These are phyloP conservation scores for Apiospora rasikravindrae DNA, from an alignment of 2,329 filamentous ascomycete genomes.

Conservation along the genomic window DNA sequence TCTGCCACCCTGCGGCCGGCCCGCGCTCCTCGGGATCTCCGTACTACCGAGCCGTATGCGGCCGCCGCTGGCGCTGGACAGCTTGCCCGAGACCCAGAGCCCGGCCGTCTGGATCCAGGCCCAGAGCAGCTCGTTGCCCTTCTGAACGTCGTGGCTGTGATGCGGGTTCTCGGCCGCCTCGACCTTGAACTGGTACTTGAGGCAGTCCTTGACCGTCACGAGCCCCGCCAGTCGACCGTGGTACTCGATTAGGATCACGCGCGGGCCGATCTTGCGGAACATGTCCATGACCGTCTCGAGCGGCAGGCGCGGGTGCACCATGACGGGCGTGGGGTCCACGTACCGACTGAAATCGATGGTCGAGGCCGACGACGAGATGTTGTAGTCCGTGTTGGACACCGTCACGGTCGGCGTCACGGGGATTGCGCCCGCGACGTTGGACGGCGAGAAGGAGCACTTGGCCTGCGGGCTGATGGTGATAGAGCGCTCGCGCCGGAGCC, in stretches of 20 bases:
- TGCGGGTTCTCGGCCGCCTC: conserved; percentile 81
- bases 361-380: conserved; percentile 55
- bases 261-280: conserved; percentile 95
- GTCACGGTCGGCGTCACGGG: conserved; percentile 54
- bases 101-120: conserved; percentile 56
- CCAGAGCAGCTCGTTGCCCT: conserved; percentile 72
- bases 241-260: conserved; percentile 91
- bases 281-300: conserved; percentile 98
- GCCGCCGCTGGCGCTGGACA: conserved; percentile 60
- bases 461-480: conserved; percentile 66
- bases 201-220: conserved; percentile 94
- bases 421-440: conserved; percentile 39
- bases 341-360: conserved; percentile 82
- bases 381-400: conserved; percentile 64
- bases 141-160: conserved; percentile 59
- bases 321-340: conserved; percentile 86
- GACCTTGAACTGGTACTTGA: conserved; percentile 97
- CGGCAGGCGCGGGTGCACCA: conserved; percentile 87
- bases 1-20: conserved; percentile 30
- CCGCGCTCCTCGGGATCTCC: conserved; percentile 40
- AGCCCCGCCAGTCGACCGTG: conserved; percentile 82
- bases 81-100: conserved; percentile 63
- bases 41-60: conserved; percentile 56
- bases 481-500: conserved; percentile 70
- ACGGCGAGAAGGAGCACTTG: conserved; percentile 74